Conservation (phyloP, 2,329 filamentous ascomycete species). For the Pseudocercospora crystallina region DNA sequence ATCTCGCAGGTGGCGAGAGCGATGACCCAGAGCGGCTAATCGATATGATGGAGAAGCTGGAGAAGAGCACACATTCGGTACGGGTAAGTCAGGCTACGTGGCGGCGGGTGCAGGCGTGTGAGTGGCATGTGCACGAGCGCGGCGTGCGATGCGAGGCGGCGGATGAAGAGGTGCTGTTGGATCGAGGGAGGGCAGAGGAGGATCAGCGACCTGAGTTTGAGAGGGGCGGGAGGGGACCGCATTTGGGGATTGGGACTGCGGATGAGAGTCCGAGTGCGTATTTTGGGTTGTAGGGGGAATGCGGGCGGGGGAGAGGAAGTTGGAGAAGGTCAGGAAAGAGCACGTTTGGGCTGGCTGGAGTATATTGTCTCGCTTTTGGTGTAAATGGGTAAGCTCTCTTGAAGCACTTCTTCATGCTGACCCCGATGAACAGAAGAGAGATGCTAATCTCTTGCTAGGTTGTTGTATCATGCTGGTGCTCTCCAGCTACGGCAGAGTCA, state of each 20-base stretch:
- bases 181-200: not conserved
- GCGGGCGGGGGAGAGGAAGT: no score
- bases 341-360: no score
- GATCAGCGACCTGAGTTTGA: not conserved
- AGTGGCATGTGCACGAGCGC: slow-evolving; percentile 16
- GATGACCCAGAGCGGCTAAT: slow-evolving; percentile 10
- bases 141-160: slow-evolving; percentile 4
- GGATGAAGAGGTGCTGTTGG: slow-evolving; percentile 39
- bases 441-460: no score
- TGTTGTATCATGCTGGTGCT: no score
- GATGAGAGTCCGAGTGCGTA: not conserved
- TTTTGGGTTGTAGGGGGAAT: no score
- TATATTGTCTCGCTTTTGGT: no score
- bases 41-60: slow-evolving; percentile 4
- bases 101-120: slow-evolving; percentile 9
- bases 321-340: no score
- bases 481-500: no score
- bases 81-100: slow-evolving; percentile 3
- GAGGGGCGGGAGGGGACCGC: not conserved
- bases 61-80: not conserved
- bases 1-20: slow-evolving; percentile 6
- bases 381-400: no score
- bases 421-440: no score
- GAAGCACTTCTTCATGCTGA: no score
- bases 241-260: not conserved